Evolutionary conservation across 305 asterid species (phyloP).

Genomic region (Galium porrigens): DNA sequence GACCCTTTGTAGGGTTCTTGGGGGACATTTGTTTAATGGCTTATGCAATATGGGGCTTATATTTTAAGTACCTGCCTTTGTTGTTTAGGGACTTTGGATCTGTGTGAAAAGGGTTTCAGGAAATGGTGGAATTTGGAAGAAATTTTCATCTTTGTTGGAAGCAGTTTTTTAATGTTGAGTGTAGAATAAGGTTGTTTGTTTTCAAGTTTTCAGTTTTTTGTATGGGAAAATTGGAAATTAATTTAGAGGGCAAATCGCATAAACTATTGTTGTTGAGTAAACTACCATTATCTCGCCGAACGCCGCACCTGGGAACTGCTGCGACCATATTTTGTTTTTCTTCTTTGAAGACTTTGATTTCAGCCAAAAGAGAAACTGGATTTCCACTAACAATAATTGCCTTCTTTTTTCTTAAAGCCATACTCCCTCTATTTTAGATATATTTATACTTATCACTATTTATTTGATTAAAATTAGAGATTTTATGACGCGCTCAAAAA

Average conservation of each 20-base stretch:
- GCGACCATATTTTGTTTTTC: constrained; percentile 22
- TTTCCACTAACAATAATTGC: not conserved
- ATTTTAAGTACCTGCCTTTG: constrained; percentile 6
- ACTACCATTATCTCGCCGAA: constrained; percentile 55
- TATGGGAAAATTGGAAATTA: not conserved
- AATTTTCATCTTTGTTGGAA: not conserved
- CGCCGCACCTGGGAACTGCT: constrained; percentile 48
- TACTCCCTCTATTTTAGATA: too few species aligned
- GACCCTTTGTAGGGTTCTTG: constrained; percentile 43
- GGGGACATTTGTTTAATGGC: constrained; percentile 67
- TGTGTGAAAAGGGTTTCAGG: not conserved
- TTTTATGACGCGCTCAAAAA: too few species aligned
- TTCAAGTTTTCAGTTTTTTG: constrained; percentile 27
- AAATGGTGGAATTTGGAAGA: not conserved
- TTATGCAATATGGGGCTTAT: constrained; percentile 29
- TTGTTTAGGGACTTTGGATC: not conserved
- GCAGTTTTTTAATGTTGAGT: not conserved
- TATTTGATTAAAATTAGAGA: too few species aligned
- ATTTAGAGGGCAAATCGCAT: too few species aligned
- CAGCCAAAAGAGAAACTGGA: not conserved
- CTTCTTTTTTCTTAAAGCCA: not conserved
- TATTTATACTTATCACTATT: too few species aligned
- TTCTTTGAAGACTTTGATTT: constrained; percentile 23
- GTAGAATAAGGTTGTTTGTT: constrained; percentile 5
- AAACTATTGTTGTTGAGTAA: constrained; percentile 11